Conservation (phyloP, 2,329 filamentous ascomycete species). For the Aaosphaeria arxii region DNA sequence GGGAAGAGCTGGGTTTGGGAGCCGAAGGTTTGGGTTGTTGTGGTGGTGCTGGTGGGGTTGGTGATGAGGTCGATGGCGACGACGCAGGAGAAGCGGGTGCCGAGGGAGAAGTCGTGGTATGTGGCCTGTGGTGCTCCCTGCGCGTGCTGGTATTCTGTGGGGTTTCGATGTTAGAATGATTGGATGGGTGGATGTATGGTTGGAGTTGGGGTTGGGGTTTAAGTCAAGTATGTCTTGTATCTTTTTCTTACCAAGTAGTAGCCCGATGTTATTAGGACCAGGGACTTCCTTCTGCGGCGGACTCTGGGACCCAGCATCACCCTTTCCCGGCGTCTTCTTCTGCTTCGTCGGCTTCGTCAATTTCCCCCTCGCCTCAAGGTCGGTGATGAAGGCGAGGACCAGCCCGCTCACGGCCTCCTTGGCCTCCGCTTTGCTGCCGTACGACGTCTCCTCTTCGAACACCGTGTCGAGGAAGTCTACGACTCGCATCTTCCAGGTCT, state of each 20-base stretch:
- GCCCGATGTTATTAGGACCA: constrained; percentile 36
- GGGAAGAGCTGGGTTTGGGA: constrained; percentile 26
- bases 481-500: no score
- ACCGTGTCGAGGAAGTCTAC: constrained; percentile 15
- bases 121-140: constrained; percentile 22
- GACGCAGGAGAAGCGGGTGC: constrained; percentile 6
- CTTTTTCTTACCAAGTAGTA: constrained; percentile 32
- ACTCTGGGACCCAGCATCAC: neutral
- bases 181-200: no score
- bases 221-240: no score
- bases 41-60: constrained; percentile 17
- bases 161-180: no score
- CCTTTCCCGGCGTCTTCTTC: constrained; percentile 3
- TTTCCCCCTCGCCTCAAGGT: constrained; percentile 18
- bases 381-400: constrained; percentile 25
- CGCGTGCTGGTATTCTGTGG: constrained; percentile 21
- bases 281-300: constrained; percentile 13
- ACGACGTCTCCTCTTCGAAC: constrained; percentile 19
- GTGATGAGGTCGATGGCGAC: neutral
- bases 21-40: constrained; percentile 33
- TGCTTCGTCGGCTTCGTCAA: constrained; percentile 14
- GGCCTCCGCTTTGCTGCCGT: constrained; percentile 41
- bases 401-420: constrained; percentile 39
- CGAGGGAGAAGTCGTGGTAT: constrained; percentile 36
- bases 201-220: no score